A percentile compares a stretch with the other conserved stretches of the same genome.
Evolutionary conservation across 140 eudicot genomes (phyloP).

Genomic region (Flaveria floridana): DNA sequence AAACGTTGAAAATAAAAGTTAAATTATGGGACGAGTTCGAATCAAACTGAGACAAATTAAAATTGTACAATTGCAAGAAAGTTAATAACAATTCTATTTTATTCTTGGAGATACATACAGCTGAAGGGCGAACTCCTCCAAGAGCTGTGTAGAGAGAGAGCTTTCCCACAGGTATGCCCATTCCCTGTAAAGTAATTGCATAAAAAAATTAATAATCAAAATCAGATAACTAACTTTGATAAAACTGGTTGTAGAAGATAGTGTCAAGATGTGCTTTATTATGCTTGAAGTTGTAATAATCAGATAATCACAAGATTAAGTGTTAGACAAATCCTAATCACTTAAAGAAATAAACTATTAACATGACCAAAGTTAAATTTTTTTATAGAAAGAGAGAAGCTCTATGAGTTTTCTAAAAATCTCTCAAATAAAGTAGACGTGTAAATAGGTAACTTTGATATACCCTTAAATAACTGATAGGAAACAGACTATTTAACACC

Average conservation of each 20-base stretch:
- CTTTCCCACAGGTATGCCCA: constrained; percentile 97
- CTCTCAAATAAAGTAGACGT: background rate
- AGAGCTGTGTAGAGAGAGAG: constrained; percentile 87
- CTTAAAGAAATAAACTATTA: background rate
- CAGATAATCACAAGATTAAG: background rate
- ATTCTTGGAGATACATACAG: constrained; percentile 52
- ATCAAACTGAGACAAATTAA: background rate
- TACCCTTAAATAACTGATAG: background rate
- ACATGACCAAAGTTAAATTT: background rate
- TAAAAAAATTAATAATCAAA: constrained; percentile 3
- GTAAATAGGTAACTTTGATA: background rate
- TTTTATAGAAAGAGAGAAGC: background rate
- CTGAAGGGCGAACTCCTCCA: constrained; percentile 96
- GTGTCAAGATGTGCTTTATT: background rate
- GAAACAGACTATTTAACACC: background rate
- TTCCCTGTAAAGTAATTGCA: constrained; percentile 55
- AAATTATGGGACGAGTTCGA: background rate
- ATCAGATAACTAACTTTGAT: background rate
- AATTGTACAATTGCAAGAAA: background rate
- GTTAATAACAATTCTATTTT: background rate
- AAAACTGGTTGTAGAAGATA: background rate
- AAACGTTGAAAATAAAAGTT: background rate
- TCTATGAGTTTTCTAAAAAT: background rate
- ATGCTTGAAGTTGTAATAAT: constrained; percentile 1
- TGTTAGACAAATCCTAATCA: background rate